Conservation (phyloP, 164 flowering plant genomes). For the Platanus orientalis region DNA sequence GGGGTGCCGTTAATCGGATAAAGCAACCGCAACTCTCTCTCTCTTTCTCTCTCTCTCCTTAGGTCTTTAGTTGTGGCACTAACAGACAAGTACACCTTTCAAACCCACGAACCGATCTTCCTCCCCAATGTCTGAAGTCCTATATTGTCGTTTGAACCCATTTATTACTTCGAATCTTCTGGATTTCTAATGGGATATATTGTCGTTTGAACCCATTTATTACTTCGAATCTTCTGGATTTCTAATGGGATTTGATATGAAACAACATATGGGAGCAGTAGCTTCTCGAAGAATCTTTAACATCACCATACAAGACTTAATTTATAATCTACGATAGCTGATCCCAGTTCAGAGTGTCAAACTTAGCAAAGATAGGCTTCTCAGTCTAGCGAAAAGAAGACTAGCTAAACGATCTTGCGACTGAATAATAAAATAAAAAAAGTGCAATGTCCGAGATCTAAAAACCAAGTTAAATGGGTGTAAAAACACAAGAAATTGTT, state of each 20-base stretch:
- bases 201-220: conserved; percentile 10
- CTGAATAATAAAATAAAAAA: not conserved
- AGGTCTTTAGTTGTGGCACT: too few relatives aligned
- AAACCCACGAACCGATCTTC: too few relatives aligned
- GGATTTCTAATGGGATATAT: too few relatives aligned
- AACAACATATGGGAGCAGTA: not conserved
- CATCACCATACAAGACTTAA: not conserved
- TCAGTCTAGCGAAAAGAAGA: not conserved
- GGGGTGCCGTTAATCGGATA: too few relatives aligned
- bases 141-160: too few relatives aligned
- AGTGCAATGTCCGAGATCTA: too few relatives aligned
- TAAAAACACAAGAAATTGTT: not conserved
- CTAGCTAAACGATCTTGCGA: not conserved
- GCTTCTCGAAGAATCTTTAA: too few relatives aligned
- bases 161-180: too few relatives aligned
- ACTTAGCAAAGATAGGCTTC: not conserved
- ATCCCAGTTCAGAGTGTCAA: conserved; percentile 1
- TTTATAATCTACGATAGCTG: not conserved
- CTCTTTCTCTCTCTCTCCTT: too few relatives aligned
- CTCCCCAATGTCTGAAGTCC: too few relatives aligned
- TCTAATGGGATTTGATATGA: conserved; percentile 9
- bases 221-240: conserved; percentile 1
- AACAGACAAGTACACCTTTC: too few relatives aligned
- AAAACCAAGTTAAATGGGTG: not conserved
- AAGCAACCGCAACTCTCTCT: too few relatives aligned